phyloP scores from a whole-genome alignment of 192 early-diverging fungal species.

The Phycomyces blakesleeanus region DNA sequence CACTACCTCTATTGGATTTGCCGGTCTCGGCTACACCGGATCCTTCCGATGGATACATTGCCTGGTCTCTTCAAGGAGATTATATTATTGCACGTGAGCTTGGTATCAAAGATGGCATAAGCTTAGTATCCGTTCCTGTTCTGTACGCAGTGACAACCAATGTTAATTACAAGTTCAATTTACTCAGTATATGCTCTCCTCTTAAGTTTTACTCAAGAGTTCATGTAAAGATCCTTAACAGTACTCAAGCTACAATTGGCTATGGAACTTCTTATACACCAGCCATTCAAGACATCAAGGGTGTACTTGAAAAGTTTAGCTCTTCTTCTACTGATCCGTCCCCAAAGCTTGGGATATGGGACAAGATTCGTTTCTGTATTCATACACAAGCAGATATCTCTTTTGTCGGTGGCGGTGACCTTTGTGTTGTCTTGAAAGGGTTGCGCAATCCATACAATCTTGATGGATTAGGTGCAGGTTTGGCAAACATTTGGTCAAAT shows the following conservation, averaged over 20 bases:
- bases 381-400: constrained; percentile 21
- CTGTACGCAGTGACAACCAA: not conserved
- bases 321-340: constrained; percentile 29
- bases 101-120: constrained; percentile 15
- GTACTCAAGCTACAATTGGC: constrained; percentile 6
- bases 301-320: constrained; percentile 26
- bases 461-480: constrained; percentile 19
- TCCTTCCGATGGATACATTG: not conserved
- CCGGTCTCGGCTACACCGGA: constrained; percentile 7
- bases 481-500: constrained; percentile 32
- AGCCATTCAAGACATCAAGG: constrained; percentile 27
- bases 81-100: constrained; percentile 38
- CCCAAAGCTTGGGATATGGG: constrained; percentile 32
- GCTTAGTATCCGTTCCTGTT: constrained; percentile 6
- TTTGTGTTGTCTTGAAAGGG: constrained; percentile 33
- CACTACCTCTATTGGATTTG: constrained; percentile 31
- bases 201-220: constrained; percentile 37
- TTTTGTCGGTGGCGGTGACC: constrained; percentile 22
- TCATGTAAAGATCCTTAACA: constrained; percentile 6
- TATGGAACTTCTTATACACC: constrained; percentile 24
- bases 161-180: constrained; percentile 11
- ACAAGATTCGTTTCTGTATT: constrained; percentile 31
- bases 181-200: constrained; percentile 26
- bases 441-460: constrained; percentile 32
- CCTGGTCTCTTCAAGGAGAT: constrained; percentile 28